These are phyloP conservation scores for Cryptococcus sp. DNA, from an alignment of 1,284 basidiomycete genomes.

Conservation along the genomic window DNA sequence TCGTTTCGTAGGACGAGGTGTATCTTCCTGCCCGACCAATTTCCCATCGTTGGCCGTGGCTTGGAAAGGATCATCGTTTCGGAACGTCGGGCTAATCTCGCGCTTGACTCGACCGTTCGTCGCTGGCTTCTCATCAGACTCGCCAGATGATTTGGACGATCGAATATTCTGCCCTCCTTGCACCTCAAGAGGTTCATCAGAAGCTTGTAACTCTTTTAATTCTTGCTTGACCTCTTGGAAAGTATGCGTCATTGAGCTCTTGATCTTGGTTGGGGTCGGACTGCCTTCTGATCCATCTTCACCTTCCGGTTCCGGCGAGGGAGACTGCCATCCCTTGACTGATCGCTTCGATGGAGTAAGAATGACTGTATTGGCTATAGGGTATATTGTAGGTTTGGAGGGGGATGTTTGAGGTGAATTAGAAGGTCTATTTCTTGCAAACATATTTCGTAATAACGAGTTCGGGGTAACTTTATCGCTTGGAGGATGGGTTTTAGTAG, in stretches of 20 bases:
- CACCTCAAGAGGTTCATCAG: background rate
- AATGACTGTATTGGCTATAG: constrained; percentile 23
- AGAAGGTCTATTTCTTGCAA: constrained; percentile 23
- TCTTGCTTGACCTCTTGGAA: constrained; percentile 14
- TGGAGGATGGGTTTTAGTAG: constrained; percentile 26
- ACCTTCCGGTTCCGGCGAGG: constrained; percentile 6
- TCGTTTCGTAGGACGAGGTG: constrained; percentile 14
- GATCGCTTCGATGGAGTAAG: constrained; percentile 24
- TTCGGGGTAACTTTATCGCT: constrained; percentile 29
- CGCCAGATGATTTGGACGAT: background rate
- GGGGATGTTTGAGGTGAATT: constrained; percentile 18
- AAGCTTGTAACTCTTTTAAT: constrained; percentile 14
- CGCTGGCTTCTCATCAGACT: background rate
- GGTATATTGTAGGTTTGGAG: constrained; percentile 8
- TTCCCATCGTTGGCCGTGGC: constrained; percentile 2
- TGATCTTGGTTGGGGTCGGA: constrained; percentile 1
- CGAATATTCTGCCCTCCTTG: background rate
- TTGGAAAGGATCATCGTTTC: constrained; percentile 8
- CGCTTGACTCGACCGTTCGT: constrained; percentile 6
- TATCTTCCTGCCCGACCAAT: background rate
- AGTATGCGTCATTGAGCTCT: background rate
- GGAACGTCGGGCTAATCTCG: constrained; percentile 17
- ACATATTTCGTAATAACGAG: constrained; percentile 38
- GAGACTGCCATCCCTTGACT: constrained; percentile 18
- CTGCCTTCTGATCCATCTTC: constrained; percentile 10